Base-by-base conservation (phyloP, 2,329 filamentous ascomycete species). In the Rosellinia necatrix region DNA sequence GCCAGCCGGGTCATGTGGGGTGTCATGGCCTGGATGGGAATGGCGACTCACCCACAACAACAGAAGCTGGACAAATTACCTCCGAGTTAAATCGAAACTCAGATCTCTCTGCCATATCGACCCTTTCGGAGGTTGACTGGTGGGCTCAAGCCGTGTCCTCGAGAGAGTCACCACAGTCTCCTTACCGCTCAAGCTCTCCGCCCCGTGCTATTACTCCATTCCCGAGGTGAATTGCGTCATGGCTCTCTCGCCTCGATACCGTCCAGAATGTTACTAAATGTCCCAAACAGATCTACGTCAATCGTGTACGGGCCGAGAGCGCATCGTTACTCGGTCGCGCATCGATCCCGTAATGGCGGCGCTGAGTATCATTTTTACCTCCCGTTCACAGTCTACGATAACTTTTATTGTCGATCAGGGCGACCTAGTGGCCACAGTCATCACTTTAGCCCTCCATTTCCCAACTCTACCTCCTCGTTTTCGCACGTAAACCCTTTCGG, bases 21-120 rank as follows among this genome's bases (percentile, higher is more conserved):
- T 49, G 47, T 42, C 64, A 66, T 19, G 65, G 66, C 38, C 58
- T 66, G 24, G 66, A 68, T 51, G 63, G 66, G 37, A 66, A 66
- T 37, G 53, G 64, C 53, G 66, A 68, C 56, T 66, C 60, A 46
- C 65, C 63, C 53, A 35, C 58, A 38, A 48, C 55, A 32, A 53
- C 60, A 27, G 42, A 38, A 22, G 10, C 47, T n/a, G 54, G 53
- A 27, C 55, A 43, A 29, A 35, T 60, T 29, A 15, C 34, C 37
- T 40, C 44, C 49, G 25, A 34, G 34, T 34, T 54, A 27, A 27
- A 34, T 17, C 21, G 34, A 15, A 43, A 43, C 17, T 37, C 46
- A 10, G 25, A 30, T 27, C 8, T 15, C 10, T 15, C 41, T 27
- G 21, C 37, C 17, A 29, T n/a, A 7, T 9, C 53, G 24, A 49